Conservation (phyloP, 73 alveolate species). For the Uronychia binucleata region DNA sequence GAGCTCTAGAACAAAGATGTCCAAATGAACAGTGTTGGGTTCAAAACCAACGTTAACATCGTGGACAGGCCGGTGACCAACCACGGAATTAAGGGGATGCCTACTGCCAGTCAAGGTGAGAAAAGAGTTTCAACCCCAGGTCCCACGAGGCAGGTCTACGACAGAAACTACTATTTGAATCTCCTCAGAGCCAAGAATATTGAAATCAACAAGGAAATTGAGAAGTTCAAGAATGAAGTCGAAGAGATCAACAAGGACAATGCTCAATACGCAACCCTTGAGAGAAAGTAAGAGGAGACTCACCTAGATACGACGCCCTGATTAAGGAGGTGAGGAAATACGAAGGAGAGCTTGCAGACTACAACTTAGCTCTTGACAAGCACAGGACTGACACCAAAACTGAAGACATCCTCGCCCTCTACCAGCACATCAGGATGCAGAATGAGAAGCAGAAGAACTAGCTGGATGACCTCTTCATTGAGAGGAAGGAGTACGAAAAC, state of each 20-base stretch:
- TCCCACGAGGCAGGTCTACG: constrained; percentile 86
- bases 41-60: constrained; percentile 85
- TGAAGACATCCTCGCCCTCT: constrained; percentile 94
- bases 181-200: constrained; percentile 75
- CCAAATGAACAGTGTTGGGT: constrained; percentile 74
- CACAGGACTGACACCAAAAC: constrained; percentile 93
- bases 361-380: constrained; percentile 96
- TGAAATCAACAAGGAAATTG: constrained; percentile 86
- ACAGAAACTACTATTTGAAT: constrained; percentile 82
- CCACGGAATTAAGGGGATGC: constrained; percentile 92
- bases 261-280: constrained; percentile 80
- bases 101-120: constrained; percentile 81
- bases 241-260: constrained; percentile 90
- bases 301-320: constrained; percentile 71
- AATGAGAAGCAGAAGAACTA: constrained; percentile 90
- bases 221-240: constrained; percentile 86
- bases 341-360: constrained; percentile 99
- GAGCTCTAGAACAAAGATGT: constrained; percentile 36
- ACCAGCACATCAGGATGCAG: constrained; percentile 84
- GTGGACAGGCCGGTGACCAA: constrained; percentile 95
- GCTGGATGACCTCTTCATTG: constrained; percentile 91
- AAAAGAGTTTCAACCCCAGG: constrained; percentile 76
- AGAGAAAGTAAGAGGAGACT: constrained; percentile 64
- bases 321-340: constrained; percentile 95
- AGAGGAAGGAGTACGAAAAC: constrained; percentile 88